phyloP scores from a whole-genome alignment of 805 yeast species.

The Monosporozyma siamensis region DNA sequence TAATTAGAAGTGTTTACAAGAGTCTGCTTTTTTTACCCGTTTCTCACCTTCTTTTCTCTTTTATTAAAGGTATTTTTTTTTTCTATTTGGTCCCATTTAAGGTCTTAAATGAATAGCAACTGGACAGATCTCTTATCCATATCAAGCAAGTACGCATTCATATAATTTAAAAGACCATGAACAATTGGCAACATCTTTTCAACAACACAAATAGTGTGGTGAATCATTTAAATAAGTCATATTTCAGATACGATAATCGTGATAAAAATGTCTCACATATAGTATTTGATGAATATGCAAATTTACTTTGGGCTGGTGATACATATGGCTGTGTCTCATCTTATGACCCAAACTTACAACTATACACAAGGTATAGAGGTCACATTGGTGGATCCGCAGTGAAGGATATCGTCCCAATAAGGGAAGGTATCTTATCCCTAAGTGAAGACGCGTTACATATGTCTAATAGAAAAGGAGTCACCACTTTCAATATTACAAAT shows the following conservation, averaged over 20 bases:
- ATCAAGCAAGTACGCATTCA: not conserved
- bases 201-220: conserved; percentile 23
- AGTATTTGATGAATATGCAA: conserved; percentile 61
- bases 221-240: conserved; percentile 27
- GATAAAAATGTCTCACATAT: conserved; percentile 28
- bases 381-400: conserved; percentile 39
- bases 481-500: conserved; percentile 28
- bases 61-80: not conserved
- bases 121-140: not conserved
- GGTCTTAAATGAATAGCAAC: not conserved
- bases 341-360: conserved; percentile 39
- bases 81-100: not conserved
- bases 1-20: too few relatives aligned
- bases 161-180: conserved; percentile 13
- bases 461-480: conserved; percentile 49
- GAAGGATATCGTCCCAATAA: conserved; percentile 43
- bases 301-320: conserved; percentile 82
- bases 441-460: conserved; percentile 44
- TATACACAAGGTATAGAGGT: conserved; percentile 51
- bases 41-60: not conserved
- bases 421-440: conserved; percentile 49
- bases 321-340: conserved; percentile 40
- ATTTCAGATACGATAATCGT: conserved; percentile 25
- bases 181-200: conserved; percentile 30
- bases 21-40: not conserved